phyloP scores from a whole-genome alignment of 2,329 filamentous ascomycete species.

The Paracamarosporium sp. region DNA sequence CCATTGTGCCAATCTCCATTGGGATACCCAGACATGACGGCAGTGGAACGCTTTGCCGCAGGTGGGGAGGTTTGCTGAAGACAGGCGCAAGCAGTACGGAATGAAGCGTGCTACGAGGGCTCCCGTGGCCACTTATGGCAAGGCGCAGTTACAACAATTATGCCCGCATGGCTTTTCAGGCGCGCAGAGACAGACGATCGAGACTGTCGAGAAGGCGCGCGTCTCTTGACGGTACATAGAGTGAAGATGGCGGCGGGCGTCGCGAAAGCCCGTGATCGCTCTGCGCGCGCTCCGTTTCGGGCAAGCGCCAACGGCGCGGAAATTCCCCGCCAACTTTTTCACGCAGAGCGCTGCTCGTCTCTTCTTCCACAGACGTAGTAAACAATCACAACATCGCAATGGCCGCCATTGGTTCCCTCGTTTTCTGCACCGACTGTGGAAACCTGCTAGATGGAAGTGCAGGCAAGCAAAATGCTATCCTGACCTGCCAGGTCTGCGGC shows the following conservation, averaged over 20 bases:
- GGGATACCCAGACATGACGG: constrained; percentile 31
- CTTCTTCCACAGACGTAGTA: background rate
- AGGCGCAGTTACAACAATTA: background rate
- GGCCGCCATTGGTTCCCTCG: constrained; percentile 87
- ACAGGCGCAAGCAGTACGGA: background rate
- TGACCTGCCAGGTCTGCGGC: constrained; percentile 87
- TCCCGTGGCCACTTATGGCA: background rate
- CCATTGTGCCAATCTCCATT: constrained; percentile 39
- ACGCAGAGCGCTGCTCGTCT: background rate
- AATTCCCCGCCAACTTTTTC: constrained; percentile 12
- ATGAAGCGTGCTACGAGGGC: background rate
- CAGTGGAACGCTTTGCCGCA: constrained; percentile 11
- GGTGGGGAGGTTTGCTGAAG: constrained; percentile 5
- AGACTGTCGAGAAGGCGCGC: background rate
- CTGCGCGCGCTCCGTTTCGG: background rate
- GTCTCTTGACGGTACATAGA: background rate
- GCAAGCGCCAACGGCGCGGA: constrained; percentile 1
- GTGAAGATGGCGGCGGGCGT: background rate
- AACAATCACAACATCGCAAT: constrained; percentile 55
- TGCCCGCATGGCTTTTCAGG: background rate
- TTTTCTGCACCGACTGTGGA: constrained; percentile 93
- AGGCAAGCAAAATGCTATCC: constrained; percentile 74
- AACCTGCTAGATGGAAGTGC: constrained; percentile 85
- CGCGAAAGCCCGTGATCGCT: constrained; percentile 8
- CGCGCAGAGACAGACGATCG: background rate